phyloP scores from a whole-genome alignment of 495 filamentous ascomycete genomes.

The Aspergillus asperescens region DNA sequence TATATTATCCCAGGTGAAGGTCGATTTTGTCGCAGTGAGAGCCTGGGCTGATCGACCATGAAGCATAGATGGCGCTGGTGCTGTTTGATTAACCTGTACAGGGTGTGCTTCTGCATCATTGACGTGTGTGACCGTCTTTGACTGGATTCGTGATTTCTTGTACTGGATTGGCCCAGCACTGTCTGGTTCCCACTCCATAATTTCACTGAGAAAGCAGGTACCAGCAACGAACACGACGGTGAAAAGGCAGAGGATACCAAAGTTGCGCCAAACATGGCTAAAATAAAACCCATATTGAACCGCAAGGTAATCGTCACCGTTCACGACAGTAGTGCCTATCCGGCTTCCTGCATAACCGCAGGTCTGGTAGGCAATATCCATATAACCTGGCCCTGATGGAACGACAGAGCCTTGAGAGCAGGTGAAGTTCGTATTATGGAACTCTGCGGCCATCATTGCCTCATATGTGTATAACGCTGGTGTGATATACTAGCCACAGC shows the following conservation, averaged over 20 bases:
- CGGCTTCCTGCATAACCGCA: slow-evolving; percentile 52
- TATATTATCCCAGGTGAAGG: slow-evolving; percentile 48
- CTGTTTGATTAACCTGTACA: slow-evolving; percentile 18
- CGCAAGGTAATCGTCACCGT: slow-evolving; percentile 48
- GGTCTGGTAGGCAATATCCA: slow-evolving; percentile 47
- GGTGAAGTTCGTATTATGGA: slow-evolving; percentile 38
- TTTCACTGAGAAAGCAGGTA: slow-evolving; percentile 55
- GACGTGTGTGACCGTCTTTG: slow-evolving; percentile 36
- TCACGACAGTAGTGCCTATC: slow-evolving; percentile 45
- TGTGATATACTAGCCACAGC: slow-evolving; percentile 45
- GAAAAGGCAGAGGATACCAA: slow-evolving; percentile 60
- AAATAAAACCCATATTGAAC: slow-evolving; percentile 50
- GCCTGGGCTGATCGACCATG: slow-evolving; percentile 20
- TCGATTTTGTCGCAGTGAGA: slow-evolving; percentile 47
- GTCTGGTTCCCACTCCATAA: slow-evolving; percentile 53
- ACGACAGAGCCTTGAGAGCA: slow-evolving; percentile 50
- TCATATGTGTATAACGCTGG: slow-evolving; percentile 69
- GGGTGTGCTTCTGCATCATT: slow-evolving; percentile 45
- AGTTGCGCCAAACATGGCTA: slow-evolving; percentile 59
- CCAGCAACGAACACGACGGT: slow-evolving; percentile 49
- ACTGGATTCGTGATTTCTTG: slow-evolving; percentile 42
- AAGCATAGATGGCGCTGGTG: slow-evolving; percentile 10
- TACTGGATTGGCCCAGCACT: slow-evolving; percentile 57
- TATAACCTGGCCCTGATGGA: slow-evolving; percentile 53
- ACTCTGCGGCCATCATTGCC: slow-evolving; percentile 54